phyloP scores from a whole-genome alignment of 2,329 filamentous ascomycete species.

The Penicillium sp. region DNA sequence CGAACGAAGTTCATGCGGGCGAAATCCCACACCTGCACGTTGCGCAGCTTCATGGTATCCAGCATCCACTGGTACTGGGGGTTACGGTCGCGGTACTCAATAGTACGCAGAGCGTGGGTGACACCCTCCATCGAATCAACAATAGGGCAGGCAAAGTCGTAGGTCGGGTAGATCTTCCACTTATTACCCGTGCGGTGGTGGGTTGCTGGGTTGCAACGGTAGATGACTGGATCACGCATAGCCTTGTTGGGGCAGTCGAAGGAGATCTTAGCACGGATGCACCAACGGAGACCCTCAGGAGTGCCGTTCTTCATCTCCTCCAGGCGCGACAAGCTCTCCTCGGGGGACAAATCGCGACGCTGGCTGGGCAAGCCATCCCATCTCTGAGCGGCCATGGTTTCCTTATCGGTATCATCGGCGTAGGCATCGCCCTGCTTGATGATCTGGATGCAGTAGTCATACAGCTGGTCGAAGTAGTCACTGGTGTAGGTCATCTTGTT shows the following conservation, averaged over 20 bases:
- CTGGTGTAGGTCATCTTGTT: conserved; percentile 86
- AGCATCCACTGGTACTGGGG: conserved; percentile 54
- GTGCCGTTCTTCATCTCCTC: conserved; percentile 90
- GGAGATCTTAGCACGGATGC: conserved; percentile 91
- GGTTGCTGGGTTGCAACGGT: conserved; percentile 75
- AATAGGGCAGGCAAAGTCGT: conserved; percentile 65
- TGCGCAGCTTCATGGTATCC: conserved; percentile 46
- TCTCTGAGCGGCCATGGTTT: conserved; percentile 81
- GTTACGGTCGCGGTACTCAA: conserved; percentile 56
- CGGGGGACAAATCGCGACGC: conserved; percentile 71
- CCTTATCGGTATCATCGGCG: conserved; percentile 88
- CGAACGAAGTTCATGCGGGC: conserved; percentile 54
- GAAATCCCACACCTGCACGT: conserved; percentile 52
- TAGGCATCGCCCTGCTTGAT: conserved; percentile 88
- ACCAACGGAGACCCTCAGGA: conserved; percentile 76
- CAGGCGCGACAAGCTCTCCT: conserved; percentile 82
- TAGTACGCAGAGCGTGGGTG: conserved; percentile 64
- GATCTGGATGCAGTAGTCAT: conserved; percentile 78
- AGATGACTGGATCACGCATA: conserved; percentile 94
- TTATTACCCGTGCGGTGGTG: conserved; percentile 63
- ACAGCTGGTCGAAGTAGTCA: conserved; percentile 91
- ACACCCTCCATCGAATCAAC: conserved; percentile 63
- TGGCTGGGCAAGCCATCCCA: conserved; percentile 79
- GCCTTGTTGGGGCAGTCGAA: conserved; percentile 92
- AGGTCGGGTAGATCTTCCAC: conserved; percentile 67